Percentiles rank a stretch among this genome's conserved stretches.
phyloP scores from a whole-genome alignment of 176 grass and related monocot genomes.

The Cenchrus fungigraminus region DNA sequence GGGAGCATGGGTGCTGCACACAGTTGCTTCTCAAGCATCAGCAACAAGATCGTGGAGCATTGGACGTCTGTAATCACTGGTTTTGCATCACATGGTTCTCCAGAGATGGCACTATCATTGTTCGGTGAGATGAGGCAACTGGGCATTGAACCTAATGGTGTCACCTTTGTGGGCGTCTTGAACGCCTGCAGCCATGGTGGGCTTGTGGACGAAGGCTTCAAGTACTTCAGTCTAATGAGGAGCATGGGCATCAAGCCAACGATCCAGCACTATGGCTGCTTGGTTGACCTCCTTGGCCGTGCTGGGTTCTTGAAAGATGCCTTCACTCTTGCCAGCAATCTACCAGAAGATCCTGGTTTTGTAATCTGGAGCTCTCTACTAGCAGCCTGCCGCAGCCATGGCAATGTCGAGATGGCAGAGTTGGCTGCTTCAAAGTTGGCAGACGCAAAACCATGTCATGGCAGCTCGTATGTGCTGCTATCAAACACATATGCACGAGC shows the following conservation, averaged over 20 bases:
- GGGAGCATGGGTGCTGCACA: constrained; percentile 46
- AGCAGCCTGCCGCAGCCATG: constrained; percentile 57
- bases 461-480: constrained; percentile 54
- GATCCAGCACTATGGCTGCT: constrained; percentile 59
- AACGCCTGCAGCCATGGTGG: constrained; percentile 64
- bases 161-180: constrained; percentile 66
- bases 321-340: constrained; percentile 36
- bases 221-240: constrained; percentile 56
- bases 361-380: constrained; percentile 64
- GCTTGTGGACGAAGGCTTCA: constrained; percentile 56
- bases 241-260: constrained; percentile 49
- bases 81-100: constrained; percentile 52
- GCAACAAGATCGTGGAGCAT: constrained; percentile 54
- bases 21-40: constrained; percentile 45
- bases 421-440: constrained; percentile 42
- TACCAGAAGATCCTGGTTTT: constrained; percentile 41
- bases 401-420: constrained; percentile 58
- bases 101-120: constrained; percentile 42
- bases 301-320: constrained; percentile 51
- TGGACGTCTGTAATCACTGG: constrained; percentile 55
- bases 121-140: constrained; percentile 47
- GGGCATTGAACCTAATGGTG: constrained; percentile 44
- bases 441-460: constrained; percentile 33
- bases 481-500: constrained; percentile 54
- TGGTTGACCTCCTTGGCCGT: constrained; percentile 63